Evolutionary conservation across 768 basidiomycete species (phyloP).

Genomic region (Lactarius sanguifluus): DNA sequence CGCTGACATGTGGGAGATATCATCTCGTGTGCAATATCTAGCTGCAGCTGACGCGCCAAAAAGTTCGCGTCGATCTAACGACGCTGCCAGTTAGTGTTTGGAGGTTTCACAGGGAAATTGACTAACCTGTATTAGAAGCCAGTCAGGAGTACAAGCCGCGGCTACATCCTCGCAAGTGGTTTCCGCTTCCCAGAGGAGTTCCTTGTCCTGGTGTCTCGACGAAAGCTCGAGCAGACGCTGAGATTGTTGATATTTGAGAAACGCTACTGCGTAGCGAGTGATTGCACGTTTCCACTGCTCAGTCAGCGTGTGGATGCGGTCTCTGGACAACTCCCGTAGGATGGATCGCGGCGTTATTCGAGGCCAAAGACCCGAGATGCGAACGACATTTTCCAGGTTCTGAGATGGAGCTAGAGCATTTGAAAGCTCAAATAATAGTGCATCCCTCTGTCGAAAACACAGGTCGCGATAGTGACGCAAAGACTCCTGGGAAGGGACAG

Average conservation of each 20-base stretch:
- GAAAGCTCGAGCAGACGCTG: conserved; percentile 11
- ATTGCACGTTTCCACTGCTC: neutral
- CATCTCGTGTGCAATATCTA: conserved; percentile 46
- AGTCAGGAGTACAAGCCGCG: conserved; percentile 11
- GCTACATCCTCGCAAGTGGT: neutral
- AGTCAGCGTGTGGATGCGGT: conserved; percentile 16
- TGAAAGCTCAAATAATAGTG: neutral
- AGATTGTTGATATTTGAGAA: conserved; percentile 18
- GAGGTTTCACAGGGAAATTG: neutral
- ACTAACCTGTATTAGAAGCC: conserved; percentile 20
- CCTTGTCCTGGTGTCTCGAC: neutral
- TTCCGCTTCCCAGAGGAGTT: conserved; percentile 7
- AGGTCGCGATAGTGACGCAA: conserved; percentile 1
- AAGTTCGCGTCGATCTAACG: conserved; percentile 48
- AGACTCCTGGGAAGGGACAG: neutral
- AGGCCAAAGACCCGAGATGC: conserved; percentile 15
- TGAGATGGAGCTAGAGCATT: neutral
- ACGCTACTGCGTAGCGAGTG: conserved; percentile 6
- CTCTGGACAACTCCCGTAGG: conserved; percentile 30
- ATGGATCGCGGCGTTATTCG: conserved; percentile 16
- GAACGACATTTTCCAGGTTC: neutral
- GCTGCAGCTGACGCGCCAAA: conserved; percentile 44
- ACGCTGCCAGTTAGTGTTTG: neutral
- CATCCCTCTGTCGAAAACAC: neutral
- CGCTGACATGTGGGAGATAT: conserved; percentile 38